Evolutionary conservation across 2,329 filamentous ascomycete genomes (phyloP).

Genomic region (Fusarium sp.): DNA sequence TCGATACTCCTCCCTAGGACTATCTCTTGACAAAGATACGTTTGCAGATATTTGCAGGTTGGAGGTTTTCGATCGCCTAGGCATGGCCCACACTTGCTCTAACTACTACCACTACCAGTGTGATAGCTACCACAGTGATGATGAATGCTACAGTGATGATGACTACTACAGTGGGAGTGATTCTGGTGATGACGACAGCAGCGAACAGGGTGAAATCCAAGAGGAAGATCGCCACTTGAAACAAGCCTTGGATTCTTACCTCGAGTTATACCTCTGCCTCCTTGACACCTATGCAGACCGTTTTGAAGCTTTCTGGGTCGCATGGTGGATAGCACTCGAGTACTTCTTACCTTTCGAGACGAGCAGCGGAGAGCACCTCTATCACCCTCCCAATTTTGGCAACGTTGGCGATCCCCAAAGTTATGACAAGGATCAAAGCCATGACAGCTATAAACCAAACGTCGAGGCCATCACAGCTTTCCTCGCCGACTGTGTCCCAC

Average conservation of each 20-base stretch:
- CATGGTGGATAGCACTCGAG: slow-evolving; percentile 1
- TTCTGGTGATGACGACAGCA: background rate
- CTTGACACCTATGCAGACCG: background rate
- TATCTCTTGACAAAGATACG: background rate
- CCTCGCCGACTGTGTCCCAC: background rate
- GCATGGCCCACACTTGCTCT: slow-evolving; percentile 8
- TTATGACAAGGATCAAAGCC: background rate
- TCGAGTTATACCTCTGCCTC: background rate
- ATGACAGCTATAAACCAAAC: background rate
- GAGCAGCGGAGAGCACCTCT: background rate
- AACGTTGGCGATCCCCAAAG: background rate
- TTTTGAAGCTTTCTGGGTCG: slow-evolving; percentile 3
- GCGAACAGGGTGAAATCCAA: background rate
- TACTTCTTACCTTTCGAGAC: background rate
- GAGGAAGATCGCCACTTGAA: background rate
- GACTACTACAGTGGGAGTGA: background rate
- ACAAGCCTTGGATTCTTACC: background rate
- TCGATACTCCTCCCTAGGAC: background rate
- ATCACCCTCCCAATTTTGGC: background rate
- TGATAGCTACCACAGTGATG: background rate
- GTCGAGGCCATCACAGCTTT: background rate
- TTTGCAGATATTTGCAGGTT: slow-evolving; percentile 1
- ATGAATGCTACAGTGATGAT: too few species aligned
- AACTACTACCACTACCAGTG: background rate
- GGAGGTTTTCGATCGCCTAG: slow-evolving; percentile 3